Percentiles rank a stretch among this genome's conserved stretches.
Conservation (phyloP, 2,329 filamentous ascomycete genomes). For the Cordyceps cicadae region DNA sequence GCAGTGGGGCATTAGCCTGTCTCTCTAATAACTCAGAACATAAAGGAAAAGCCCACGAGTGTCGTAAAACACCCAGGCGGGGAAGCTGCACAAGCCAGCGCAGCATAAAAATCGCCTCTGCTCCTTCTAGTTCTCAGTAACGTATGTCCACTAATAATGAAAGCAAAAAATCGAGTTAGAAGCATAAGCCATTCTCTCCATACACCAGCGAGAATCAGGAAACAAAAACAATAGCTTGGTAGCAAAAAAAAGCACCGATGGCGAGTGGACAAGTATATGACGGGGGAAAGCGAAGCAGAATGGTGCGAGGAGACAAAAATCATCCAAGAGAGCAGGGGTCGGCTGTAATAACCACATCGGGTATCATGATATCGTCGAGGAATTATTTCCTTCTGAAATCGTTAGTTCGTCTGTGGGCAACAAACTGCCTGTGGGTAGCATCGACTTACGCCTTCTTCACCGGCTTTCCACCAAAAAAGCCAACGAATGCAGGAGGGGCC, state of each 20-base stretch:
- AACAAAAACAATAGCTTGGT: neutral
- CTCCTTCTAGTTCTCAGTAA: slow-evolving; percentile 5
- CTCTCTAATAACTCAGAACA: slow-evolving; percentile 9
- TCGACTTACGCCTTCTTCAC: slow-evolving; percentile 24
- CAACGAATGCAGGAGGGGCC: slow-evolving; percentile 15
- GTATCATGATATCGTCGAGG: neutral
- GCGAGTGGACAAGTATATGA: neutral
- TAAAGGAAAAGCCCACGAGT: slow-evolving; percentile 6
- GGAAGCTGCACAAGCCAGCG: neutral
- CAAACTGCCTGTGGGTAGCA: neutral
- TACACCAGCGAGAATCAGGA: neutral
- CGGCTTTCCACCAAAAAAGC: slow-evolving; percentile 22
- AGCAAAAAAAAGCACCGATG: neutral
- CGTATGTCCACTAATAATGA: neutral
- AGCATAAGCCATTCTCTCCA: neutral
- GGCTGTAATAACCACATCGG: neutral
- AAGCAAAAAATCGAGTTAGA: neutral
- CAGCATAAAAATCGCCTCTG: slow-evolving; percentile 6
- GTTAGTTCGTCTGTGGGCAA: neutral
- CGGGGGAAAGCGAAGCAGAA: neutral
- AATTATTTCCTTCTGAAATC: slow-evolving; percentile 6
- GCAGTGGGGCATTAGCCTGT: neutral
- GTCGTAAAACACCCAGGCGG: neutral
- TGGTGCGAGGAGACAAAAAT: neutral
- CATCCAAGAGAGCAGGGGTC: neutral